These are phyloP conservation scores for Sporisorium graminicola DNA, from an alignment of 1,284 basidiomycete species.

Conservation along the genomic window DNA sequence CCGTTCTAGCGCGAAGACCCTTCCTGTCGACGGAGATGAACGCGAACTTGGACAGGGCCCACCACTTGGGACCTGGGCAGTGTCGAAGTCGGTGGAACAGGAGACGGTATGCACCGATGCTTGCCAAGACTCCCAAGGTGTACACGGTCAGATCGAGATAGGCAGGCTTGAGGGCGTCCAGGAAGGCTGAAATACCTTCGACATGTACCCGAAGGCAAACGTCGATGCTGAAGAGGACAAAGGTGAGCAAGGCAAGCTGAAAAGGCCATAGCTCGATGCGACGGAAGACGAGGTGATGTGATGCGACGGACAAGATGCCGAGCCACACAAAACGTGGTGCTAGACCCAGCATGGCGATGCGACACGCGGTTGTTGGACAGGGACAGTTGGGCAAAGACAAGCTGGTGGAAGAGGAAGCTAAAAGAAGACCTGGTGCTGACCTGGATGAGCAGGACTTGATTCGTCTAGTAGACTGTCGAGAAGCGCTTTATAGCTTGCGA, in stretches of 20 bases:
- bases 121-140: constrained; percentile 10
- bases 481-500: background rate
- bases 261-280: constrained; percentile 30
- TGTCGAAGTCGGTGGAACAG: constrained; percentile 40
- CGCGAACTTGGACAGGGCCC: constrained; percentile 33
- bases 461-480: no score
- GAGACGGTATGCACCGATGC: constrained; percentile 41
- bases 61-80: constrained; percentile 38
- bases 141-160: constrained; percentile 10
- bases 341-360: background rate
- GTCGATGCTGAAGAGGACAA: constrained; percentile 15
- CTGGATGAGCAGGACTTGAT: background rate
- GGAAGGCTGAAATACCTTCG: constrained; percentile 1
- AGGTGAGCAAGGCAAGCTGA: constrained; percentile 11
- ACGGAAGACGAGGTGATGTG: constrained; percentile 23
- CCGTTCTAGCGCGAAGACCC: constrained; percentile 19
- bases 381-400: background rate
- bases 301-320: constrained; percentile 2
- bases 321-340: constrained; percentile 12
- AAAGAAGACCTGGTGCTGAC: background rate
- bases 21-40: constrained; percentile 31
- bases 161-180: constrained; percentile 6
- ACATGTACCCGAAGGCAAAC: constrained; percentile 6
- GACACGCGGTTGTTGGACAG: background rate
- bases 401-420: background rate